A percentile compares a stretch with the other conserved stretches of the same genome.
Conservation (phyloP, 2,329 filamentous ascomycete genomes). For the Davidsoniella eucalypti region DNA sequence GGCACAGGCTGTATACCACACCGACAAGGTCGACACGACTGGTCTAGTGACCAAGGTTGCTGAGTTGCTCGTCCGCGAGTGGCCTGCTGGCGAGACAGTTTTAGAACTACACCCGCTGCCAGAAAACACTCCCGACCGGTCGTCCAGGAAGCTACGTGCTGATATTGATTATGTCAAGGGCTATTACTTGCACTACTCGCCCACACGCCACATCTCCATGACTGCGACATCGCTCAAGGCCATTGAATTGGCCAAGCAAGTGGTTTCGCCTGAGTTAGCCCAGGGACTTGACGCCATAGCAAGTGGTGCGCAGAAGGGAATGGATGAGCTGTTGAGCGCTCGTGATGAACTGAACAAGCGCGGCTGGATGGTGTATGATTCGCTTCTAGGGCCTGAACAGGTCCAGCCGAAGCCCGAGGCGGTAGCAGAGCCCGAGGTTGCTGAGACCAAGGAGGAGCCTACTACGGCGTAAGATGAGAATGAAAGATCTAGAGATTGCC, state of each 20-base stretch:
- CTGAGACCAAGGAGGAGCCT: neutral
- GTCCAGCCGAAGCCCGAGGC: conserved; percentile 1
- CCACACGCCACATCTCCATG: conserved; percentile 20
- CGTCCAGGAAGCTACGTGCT: conserved; percentile 16
- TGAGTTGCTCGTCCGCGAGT: conserved; percentile 22
- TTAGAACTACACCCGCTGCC: conserved; percentile 21
- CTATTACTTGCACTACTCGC: conserved; percentile 22
- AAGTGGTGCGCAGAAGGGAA: conserved; percentile 22
- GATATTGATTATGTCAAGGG: conserved; percentile 15
- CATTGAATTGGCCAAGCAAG: conserved; percentile 27
- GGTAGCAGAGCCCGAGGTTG: neutral
- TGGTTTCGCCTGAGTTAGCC: conserved; percentile 23
- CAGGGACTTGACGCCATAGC: conserved; percentile 24
- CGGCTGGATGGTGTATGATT: conserved; percentile 12
- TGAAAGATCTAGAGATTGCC: conserved; percentile 1
- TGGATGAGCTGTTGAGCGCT: conserved; percentile 19
- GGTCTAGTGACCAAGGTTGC: conserved; percentile 24
- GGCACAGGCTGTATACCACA: conserved; percentile 21
- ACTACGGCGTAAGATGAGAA: neutral
- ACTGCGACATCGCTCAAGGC: conserved; percentile 27
- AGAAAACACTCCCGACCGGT: conserved; percentile 2
- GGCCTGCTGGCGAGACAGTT: conserved; percentile 25
- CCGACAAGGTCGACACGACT: conserved; percentile 18
- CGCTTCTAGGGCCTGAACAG: conserved; percentile 10
- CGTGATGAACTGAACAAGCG: conserved; percentile 9